Evolutionary conservation across 2,329 filamentous ascomycete genomes (phyloP), one percentile per base, ranked within the genome.

Genomic region (Thelonectria rubi): DNA sequence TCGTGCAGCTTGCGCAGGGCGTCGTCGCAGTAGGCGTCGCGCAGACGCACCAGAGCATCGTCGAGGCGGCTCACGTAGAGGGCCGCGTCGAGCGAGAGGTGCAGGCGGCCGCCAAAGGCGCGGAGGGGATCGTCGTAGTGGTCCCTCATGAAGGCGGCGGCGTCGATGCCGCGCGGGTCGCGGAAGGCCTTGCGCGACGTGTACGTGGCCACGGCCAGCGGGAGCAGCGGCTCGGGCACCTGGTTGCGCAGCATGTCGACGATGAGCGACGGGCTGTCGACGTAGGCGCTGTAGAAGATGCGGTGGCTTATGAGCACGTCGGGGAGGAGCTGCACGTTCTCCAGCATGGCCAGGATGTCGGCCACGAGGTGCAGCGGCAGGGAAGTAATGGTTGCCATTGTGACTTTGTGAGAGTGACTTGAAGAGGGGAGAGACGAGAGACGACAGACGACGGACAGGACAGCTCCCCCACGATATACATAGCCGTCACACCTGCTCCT

Each of bases 361-460:
- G 66, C 65, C 12, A 68, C 30, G 12, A 71, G 45, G 53, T 71
- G 68, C 12, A 68, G 58, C 10, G 69, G 69, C n/a, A 71, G 49
- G 15, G 68, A 67, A 8, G 58, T 54, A 47, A 71, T 48, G 47
- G 62, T 53, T 39, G 68, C 61, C 68, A 70, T 70, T 40, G 24
- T 24, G 24, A 24, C n/a, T n/a, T n/a, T n/a, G n/a, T n/a, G n/a
- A n/a, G n/a, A n/a, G n/a, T n/a, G n/a, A n/a, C n/a, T n/a, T n/a
- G n/a, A n/a, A n/a, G n/a, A n/a, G n/a, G n/a, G n/a, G n/a, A n/a
- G n/a, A n/a, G n/a, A n/a, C n/a, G n/a, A n/a, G n/a, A n/a, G n/a
- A n/a, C n/a, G n/a, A n/a, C n/a, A n/a, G n/a, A n/a, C n/a, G n/a
- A n/a, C n/a, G n/a, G 7, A 24, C 24, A 40, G 40, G 49, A 43